A percentile compares a stretch with the other conserved stretches of the same genome.
These are phyloP conservation scores for Fraxinus floribunda DNA, from an alignment of 305 asterid species.

Conservation along the genomic window DNA sequence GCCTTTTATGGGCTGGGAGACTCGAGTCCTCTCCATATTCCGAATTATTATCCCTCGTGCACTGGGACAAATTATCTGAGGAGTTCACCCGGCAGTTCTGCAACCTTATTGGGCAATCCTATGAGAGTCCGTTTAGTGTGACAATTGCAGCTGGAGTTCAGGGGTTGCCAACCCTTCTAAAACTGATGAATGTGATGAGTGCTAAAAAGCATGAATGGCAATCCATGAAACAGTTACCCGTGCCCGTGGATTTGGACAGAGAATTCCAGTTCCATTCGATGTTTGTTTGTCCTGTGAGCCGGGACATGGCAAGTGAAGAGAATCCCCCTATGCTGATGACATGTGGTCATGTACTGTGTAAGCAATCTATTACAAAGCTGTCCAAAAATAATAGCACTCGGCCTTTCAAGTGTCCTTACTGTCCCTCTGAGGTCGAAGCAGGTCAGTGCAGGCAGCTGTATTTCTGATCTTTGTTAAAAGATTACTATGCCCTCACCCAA, in stretches of 20 bases:
- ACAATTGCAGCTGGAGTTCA: constrained; percentile 82
- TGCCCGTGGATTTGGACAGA: constrained; percentile 75
- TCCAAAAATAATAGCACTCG: constrained; percentile 70
- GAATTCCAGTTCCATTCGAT: constrained; percentile 90
- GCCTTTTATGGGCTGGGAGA: constrained; percentile 66
- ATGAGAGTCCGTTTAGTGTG: constrained; percentile 69
- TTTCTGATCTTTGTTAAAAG: constrained; percentile 42
- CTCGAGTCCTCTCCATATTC: constrained; percentile 82
- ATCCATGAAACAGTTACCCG: constrained; percentile 81
- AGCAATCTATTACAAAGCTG: constrained; percentile 80
- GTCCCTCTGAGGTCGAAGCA: constrained; percentile 85
- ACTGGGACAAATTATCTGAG: constrained; percentile 72
- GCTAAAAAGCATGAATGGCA: constrained; percentile 83
- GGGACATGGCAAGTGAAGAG: constrained; percentile 84
- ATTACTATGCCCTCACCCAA: background rate
- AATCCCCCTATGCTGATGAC: constrained; percentile 88
- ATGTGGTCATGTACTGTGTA: constrained; percentile 90
- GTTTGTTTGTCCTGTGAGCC: constrained; percentile 88
- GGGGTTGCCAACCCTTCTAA: constrained; percentile 78
- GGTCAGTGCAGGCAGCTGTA: constrained; percentile 77
- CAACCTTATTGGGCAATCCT: constrained; percentile 70
- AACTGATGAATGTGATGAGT: constrained; percentile 74
- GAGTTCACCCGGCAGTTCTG: constrained; percentile 74
- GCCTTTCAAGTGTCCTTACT: constrained; percentile 91
- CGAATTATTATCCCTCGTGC: constrained; percentile 56